Percentiles rank a stretch among this genome's conserved stretches.
These are phyloP conservation scores for Verbena officinalis DNA, from an alignment of 257 asterid genomes.

Conservation along the genomic window DNA sequence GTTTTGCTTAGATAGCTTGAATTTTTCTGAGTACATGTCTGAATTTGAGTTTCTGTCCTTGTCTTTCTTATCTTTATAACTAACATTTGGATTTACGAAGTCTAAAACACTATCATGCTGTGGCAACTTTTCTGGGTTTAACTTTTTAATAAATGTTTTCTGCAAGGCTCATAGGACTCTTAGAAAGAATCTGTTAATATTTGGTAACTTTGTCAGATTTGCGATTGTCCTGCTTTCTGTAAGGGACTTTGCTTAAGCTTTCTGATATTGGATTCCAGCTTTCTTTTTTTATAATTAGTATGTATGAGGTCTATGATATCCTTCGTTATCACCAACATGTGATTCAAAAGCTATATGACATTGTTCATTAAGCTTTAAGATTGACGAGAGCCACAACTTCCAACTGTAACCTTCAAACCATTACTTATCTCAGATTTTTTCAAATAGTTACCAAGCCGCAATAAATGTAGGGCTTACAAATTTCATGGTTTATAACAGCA, in stretches of 20 bases:
- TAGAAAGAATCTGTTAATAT: no score
- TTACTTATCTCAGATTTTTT: background rate
- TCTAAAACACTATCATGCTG: no score
- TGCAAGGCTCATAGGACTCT: no score
- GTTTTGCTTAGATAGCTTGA: background rate
- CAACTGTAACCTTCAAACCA: background rate
- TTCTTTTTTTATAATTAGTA: background rate
- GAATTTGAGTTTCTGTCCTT: background rate
- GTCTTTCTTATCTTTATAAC: no score
- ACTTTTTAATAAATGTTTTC: background rate
- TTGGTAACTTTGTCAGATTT: no score
- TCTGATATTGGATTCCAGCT: constrained; percentile 1
- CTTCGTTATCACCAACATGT: background rate
- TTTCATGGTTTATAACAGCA: background rate
- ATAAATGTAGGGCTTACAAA: background rate
- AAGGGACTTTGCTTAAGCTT: no score
- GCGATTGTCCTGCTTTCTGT: no score
- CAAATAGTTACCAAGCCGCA: background rate
- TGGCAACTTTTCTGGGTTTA: no score
- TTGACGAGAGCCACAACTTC: background rate
- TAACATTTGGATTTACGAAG: no score
- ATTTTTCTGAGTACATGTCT: background rate
- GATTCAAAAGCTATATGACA: background rate
- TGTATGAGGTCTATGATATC: background rate
- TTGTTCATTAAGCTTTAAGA: background rate